phyloP scores from a whole-genome alignment of 352 stramenopile genomes.

The Pythium apleroticum region DNA sequence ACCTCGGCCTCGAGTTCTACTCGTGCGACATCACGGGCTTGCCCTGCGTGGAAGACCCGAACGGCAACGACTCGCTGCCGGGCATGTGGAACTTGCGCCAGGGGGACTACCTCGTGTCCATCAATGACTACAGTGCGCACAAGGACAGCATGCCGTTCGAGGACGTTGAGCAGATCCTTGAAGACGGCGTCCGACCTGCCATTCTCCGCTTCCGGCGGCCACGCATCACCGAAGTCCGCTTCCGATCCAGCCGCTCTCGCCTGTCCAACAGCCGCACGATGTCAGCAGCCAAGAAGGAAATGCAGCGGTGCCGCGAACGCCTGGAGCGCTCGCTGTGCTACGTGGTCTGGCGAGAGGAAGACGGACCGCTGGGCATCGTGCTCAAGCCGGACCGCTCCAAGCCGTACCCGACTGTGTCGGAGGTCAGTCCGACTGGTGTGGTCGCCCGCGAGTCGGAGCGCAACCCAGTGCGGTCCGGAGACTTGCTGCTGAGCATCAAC shows the following conservation, averaged over 20 bases:
- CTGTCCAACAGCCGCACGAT: slow-evolving; percentile 1
- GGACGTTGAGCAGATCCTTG: slow-evolving; percentile 51
- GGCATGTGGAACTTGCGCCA: slow-evolving; percentile 67
- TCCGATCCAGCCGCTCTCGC: slow-evolving; percentile 24
- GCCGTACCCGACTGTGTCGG: slow-evolving; percentile 55
- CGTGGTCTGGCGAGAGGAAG: slow-evolving; percentile 68
- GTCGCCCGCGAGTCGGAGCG: slow-evolving; percentile 29
- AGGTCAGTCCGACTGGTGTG: slow-evolving; percentile 33
- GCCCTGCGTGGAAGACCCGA: slow-evolving; percentile 48
- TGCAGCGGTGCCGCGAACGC: slow-evolving; percentile 46
- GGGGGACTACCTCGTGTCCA: slow-evolving; percentile 58
- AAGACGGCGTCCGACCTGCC: slow-evolving; percentile 57
- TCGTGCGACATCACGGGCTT: slow-evolving; percentile 49
- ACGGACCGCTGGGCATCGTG: slow-evolving; percentile 53
- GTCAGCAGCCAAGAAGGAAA: slow-evolving; percentile 24
- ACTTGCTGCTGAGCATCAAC: slow-evolving; percentile 73
- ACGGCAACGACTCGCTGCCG: slow-evolving; percentile 61
- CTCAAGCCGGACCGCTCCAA: slow-evolving; percentile 51
- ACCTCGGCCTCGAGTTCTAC: slow-evolving; percentile 48
- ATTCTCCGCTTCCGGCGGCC: slow-evolving; percentile 64
- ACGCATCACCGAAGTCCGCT: slow-evolving; percentile 42
- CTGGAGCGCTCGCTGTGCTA: slow-evolving; percentile 63
- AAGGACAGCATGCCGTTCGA: slow-evolving; percentile 42
- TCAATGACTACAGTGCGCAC: slow-evolving; percentile 55
- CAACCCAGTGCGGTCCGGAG: slow-evolving; percentile 40